Evolutionary conservation across 2,329 filamentous ascomycete species (phyloP).

Genomic region (Botrytis fabae): DNA sequence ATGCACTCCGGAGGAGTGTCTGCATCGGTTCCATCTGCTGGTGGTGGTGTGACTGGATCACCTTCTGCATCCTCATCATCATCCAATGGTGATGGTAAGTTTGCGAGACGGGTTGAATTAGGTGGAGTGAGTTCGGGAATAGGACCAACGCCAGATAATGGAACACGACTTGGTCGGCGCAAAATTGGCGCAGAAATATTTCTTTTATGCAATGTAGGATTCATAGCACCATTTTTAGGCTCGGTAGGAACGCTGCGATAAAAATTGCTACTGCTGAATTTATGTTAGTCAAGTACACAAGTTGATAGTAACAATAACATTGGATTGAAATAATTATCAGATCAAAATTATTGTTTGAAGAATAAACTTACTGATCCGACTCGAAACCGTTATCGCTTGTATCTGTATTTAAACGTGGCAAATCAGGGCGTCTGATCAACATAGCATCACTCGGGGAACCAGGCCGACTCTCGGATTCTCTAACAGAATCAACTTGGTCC

Average conservation of each 20-base stretch:
- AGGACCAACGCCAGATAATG: slow-evolving; percentile 21
- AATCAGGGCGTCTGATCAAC: slow-evolving; percentile 36
- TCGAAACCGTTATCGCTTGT: slow-evolving; percentile 25
- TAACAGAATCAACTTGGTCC: background rate
- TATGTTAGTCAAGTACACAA: background rate
- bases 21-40: slow-evolving; percentile 24
- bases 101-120: slow-evolving; percentile 34
- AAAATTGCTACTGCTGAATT: background rate
- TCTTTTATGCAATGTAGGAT: slow-evolving; percentile 20
- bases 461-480: slow-evolving; percentile 19
- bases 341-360: background rate
- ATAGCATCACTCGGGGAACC: slow-evolving; percentile 41
- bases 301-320: background rate
- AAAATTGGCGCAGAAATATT: slow-evolving; percentile 17
- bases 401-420: slow-evolving; percentile 33
- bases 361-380: slow-evolving; percentile 31
- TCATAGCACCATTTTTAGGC: background rate
- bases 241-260: background rate
- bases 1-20: slow-evolving; percentile 46
- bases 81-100: slow-evolving; percentile 30
- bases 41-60: slow-evolving; percentile 34
- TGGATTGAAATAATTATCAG: background rate
- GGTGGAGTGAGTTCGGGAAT: slow-evolving; percentile 35
- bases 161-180: slow-evolving; percentile 13
- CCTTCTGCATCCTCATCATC: slow-evolving; percentile 13